Evolutionary conservation across 306 rosid species (phyloP), one percentile per base, ranked within the genome.

Genomic region (Trichosanthes truncata): DNA sequence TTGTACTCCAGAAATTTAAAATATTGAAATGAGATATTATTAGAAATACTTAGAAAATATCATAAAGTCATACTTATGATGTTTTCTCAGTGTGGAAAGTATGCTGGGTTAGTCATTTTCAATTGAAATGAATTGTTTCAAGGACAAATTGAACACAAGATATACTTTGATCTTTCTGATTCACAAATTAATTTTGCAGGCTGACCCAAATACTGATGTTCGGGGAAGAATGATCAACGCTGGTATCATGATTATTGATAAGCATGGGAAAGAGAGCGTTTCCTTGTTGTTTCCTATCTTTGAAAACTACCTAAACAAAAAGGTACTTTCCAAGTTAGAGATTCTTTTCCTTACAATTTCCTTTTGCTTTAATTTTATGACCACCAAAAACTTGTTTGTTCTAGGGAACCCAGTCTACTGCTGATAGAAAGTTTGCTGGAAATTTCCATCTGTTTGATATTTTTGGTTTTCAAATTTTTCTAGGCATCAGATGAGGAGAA

Each of bases 221-320:
- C 86, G 97, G 72, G 97, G 91, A 78, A 91, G 96, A 95, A 95
- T 95, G 99, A 88, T 95, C 53, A 93, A 91, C 86, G 96, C 99
- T 83, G 99, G 97, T 81, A 90, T 92, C 81, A 80, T 91, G 91
- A 95, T 95, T 80, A 91, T 95, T 79, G 97, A 95, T 87, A 95
- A 91, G 90, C 96, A 91, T 76, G 99, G 99, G 80, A 89, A 81
- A 77, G 97, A 91, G 51, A 92, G 91, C 14, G 97, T 95, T 62
- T 81, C 96, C 0, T 85, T 95, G 88, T 85, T 95, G 82, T 95
- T 95, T 82, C 99, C 99, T 53, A 95, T 95, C 76, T 93, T 95
- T 82, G 97, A 95, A 85, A 95, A 95, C 86, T 95, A 91, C 86
- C 85, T 95, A 35, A 95, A 91, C 91, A 93, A 93, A 90, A 90